Conservation (phyloP, 129 eudicot species). For the Centaurea solstitialis region DNA sequence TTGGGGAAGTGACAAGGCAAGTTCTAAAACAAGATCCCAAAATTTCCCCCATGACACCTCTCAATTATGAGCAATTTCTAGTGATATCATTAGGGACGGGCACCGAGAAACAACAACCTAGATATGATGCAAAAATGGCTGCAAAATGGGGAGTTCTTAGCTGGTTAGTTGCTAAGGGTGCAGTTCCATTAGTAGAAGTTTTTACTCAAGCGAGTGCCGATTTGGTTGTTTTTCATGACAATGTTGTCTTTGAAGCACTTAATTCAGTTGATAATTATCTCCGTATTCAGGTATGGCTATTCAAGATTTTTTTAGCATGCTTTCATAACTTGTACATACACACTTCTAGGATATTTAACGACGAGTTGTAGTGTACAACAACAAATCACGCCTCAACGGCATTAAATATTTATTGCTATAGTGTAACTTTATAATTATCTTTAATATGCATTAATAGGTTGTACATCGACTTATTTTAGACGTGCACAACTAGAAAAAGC, state of each 20-base stretch:
- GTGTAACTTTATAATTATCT: not conserved
- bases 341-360: no score
- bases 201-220: slow-evolving; percentile 46
- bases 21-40: slow-evolving; percentile 30
- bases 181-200: slow-evolving; percentile 36
- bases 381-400: not conserved
- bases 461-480: no score
- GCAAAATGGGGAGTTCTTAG: slow-evolving; percentile 60
- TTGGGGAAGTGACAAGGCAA: slow-evolving; percentile 50
- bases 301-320: not conserved
- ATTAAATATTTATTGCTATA: no score
- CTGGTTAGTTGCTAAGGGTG: slow-evolving; percentile 38
- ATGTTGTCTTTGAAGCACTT: slow-evolving; percentile 43
- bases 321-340: not conserved
- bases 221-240: slow-evolving; percentile 48
- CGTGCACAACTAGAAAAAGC: no score
- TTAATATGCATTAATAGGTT: not conserved
- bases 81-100: slow-evolving; percentile 72
- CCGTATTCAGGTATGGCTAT: slow-evolving; percentile 49
- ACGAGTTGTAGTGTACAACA: not conserved
- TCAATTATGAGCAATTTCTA: slow-evolving; percentile 39
- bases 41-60: slow-evolving; percentile 26
- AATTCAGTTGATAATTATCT: slow-evolving; percentile 47
- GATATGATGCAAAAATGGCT: slow-evolving; percentile 43
- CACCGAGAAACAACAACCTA: slow-evolving; percentile 33